Conservation (phyloP, 495 filamentous ascomycete genomes). For the Aspergillus heteromorphus region DNA sequence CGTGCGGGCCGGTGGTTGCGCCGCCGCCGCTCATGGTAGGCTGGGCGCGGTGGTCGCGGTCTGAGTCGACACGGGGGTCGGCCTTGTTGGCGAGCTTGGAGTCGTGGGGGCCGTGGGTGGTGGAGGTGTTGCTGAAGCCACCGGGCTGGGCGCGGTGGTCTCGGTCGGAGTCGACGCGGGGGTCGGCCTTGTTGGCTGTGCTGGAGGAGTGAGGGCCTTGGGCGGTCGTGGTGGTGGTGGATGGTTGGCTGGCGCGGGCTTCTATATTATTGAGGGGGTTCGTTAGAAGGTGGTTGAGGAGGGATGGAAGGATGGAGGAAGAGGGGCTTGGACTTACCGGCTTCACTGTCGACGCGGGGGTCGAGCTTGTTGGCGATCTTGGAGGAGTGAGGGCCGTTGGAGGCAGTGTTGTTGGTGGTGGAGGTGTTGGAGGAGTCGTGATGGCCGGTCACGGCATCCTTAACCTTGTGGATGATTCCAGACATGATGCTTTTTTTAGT, state of each 20-base stretch:
- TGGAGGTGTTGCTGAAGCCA: neutral
- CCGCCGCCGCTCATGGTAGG: neutral
- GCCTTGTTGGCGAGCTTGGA: constrained; percentile 3
- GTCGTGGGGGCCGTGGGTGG: constrained; percentile 25
- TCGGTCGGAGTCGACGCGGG: neutral
- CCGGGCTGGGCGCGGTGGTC: neutral
- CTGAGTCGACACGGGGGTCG: constrained; percentile 1
- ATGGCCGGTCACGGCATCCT: constrained; percentile 50
- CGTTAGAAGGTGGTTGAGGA: neutral
- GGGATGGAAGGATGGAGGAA: neutral
- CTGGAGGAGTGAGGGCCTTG: no score
- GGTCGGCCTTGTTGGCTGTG: neutral
- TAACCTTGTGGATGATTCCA: constrained; percentile 57
- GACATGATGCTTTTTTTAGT: constrained; percentile 44
- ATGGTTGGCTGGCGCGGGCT: no score
- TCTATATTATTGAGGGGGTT: no score
- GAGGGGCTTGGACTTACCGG: constrained; percentile 7
- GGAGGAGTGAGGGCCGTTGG: constrained; percentile 14
- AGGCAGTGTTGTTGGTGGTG: no score
- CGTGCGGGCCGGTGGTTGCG: constrained; percentile 24
- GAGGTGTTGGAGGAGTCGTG: constrained; percentile 13
- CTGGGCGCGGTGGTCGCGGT: neutral
- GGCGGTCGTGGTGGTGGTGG: no score
- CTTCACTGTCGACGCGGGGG: constrained; percentile 6
- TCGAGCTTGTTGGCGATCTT: constrained; percentile 1